Base-by-base conservation (phyloP, 2,329 filamentous ascomycete species). In the Cladophialophora chaetospira region DNA sequence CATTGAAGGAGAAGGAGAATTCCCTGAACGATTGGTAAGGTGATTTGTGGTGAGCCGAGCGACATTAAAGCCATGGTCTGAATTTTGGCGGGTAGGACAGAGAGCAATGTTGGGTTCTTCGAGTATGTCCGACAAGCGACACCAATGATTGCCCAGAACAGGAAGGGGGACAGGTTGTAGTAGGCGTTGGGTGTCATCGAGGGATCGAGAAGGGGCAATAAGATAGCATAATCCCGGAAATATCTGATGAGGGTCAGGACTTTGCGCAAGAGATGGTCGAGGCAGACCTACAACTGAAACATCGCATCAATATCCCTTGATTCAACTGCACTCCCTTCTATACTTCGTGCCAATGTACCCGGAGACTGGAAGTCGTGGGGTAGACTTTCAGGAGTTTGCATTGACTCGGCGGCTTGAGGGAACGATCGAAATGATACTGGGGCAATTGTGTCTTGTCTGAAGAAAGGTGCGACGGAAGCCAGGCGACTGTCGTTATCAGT, bases 101-200 rank as follows among this genome's bases (percentile, higher is more conserved):
- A 67, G 5, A 73, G 58, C 8, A 76, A 47, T 0, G 73, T 75
- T 2, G 73, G 73, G 43, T 76, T 74, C 21, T 65, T 70, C 1
- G 65, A 40, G 49, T 73, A 76, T 3, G 69, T 69, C 6, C 73
- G 67, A 54, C 70, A 73, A 11, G 69, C 68, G 8, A 72, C 69
- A 2, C 70, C 69, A 11, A 75, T 66, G 4, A 76, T 87, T 45
- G 88, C 83, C 91, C 91, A 96, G 73, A 96, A 96, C 1, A 96
- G 81, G 11, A 96, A 78, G 3, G 86, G 85, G 48, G 91, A 88
- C 66, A 93, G 87, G 58, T 86, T 82, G 68, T 88, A 88, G 70
- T 89, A 94, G 56, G 85, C 78, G 44, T 94, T 88, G 1, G 90
- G 87, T 0, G 82, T 75, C 63, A 86, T 84, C 8, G 79, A 69